A percentile compares a stretch with the other conserved stretches of the same genome.
Evolutionary conservation across 139 green algal genomes (phyloP).

Genomic region (Volvox africanus): DNA sequence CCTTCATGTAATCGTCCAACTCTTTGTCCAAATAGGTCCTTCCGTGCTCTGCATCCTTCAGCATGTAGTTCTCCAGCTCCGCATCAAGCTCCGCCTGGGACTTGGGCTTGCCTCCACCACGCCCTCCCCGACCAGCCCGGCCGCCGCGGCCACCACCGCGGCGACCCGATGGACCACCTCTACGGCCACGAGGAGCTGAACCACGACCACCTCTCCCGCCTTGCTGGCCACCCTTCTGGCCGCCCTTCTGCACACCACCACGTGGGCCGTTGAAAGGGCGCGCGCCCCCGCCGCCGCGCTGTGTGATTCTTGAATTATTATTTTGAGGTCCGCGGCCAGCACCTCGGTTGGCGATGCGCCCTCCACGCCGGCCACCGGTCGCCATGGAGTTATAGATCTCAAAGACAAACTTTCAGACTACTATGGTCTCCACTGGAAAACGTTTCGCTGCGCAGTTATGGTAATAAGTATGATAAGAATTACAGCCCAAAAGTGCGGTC

Average conservation of each 20-base stretch:
- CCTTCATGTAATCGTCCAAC: conserved; percentile 54
- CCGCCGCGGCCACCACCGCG: conserved; percentile 43
- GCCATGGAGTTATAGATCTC: conserved; percentile 5
- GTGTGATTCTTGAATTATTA: not conserved
- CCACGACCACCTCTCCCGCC: conserved; percentile 6
- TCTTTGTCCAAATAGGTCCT: conserved; percentile 51
- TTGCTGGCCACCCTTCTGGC: conserved; percentile 29
- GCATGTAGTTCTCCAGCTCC: conserved; percentile 57
- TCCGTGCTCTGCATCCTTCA: conserved; percentile 52
- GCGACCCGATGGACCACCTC: conserved; percentile 17
- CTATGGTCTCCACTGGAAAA: not conserved
- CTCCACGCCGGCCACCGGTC: not conserved
- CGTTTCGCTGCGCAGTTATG: no score
- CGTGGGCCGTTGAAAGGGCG: not conserved
- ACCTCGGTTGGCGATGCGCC: not conserved
- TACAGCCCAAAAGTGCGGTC: no score
- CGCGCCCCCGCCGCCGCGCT: conserved; percentile 1
- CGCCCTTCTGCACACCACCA: conserved; percentile 40
- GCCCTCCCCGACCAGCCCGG: conserved; percentile 17
- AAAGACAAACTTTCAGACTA: not conserved
- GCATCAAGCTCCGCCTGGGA: conserved; percentile 49
- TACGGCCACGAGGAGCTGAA: not conserved
- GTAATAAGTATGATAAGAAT: no score
- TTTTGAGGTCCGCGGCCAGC: conserved; percentile 2
- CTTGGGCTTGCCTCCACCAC: conserved; percentile 33